These are phyloP conservation scores for Neurospora sp. DNA, from an alignment of 495 filamentous ascomycete species.

Conservation along the genomic window DNA sequence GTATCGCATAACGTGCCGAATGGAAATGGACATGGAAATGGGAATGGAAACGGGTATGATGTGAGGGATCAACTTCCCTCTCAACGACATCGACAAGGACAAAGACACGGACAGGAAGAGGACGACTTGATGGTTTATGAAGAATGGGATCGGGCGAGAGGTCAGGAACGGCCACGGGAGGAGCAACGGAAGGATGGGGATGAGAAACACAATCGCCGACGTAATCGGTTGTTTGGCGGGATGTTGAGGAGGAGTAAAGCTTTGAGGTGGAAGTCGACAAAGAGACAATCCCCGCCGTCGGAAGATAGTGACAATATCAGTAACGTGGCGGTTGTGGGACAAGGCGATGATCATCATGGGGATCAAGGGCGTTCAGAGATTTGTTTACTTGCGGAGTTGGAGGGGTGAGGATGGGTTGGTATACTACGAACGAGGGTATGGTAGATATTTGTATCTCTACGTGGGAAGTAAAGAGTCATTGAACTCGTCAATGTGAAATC, in stretches of 20 bases:
- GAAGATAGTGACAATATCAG: not conserved
- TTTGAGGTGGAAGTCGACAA: not conserved
- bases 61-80: not conserved
- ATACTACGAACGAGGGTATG: not conserved
- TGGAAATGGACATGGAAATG: not conserved
- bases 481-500: not conserved
- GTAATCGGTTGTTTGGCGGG: not conserved
- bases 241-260: not conserved
- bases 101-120: not conserved
- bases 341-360: slow-evolving; percentile 21
- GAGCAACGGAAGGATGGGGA: not conserved
- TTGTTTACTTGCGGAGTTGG: slow-evolving; percentile 5
- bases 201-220: not conserved
- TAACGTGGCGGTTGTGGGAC: not conserved
- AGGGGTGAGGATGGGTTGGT: not conserved
- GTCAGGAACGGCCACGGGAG: not conserved
- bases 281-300: not conserved
- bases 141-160: not conserved
- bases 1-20: not conserved
- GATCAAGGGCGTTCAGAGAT: not conserved
- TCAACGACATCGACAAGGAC: not conserved
- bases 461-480: not conserved
- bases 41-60: not conserved
- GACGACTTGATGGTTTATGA: not conserved
- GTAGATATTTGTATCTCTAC: not conserved